Conservation (phyloP, 129 eudicot genomes). For the Tagetes patula region DNA sequence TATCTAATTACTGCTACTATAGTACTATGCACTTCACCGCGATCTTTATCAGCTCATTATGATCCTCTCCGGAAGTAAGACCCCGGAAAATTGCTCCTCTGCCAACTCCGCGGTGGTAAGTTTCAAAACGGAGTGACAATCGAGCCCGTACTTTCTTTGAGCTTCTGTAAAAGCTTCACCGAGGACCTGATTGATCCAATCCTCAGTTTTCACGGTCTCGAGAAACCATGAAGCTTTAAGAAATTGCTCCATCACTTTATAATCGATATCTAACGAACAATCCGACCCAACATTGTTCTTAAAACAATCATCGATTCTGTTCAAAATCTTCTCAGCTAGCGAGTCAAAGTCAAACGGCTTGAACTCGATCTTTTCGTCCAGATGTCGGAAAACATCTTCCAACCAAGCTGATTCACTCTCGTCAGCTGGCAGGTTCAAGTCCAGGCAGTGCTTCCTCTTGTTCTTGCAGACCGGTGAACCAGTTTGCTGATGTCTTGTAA, state of each 20-base stretch:
- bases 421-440: conserved; percentile 74
- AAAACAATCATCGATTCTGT: conserved; percentile 42
- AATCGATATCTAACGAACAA: conserved; percentile 64
- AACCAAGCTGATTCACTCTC: conserved; percentile 60
- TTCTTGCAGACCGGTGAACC: conserved; percentile 35
- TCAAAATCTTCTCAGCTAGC: conserved; percentile 45
- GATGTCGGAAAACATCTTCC: conserved; percentile 45
- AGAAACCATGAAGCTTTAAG: conserved; percentile 57
- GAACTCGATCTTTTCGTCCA: conserved; percentile 54
- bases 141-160: conserved; percentile 45
- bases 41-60: conserved; percentile 35
- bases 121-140: conserved; percentile 51
- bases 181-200: conserved; percentile 62
- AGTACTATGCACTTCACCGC: conserved; percentile 29
- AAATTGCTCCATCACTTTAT: conserved; percentile 58
- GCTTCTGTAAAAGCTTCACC: conserved; percentile 61
- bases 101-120: conserved; percentile 39
- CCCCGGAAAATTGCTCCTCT: conserved; percentile 39
- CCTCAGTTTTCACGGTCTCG: conserved; percentile 37
- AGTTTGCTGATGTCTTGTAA: conserved; percentile 18
- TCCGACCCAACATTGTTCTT: conserved; percentile 38
- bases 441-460: conserved; percentile 71
- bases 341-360: conserved; percentile 59
- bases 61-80: conserved; percentile 56
- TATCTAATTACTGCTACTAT: conserved; percentile 14